Base-by-base conservation (phyloP, 805 yeast genomes). In the Candida verbasci region DNA sequence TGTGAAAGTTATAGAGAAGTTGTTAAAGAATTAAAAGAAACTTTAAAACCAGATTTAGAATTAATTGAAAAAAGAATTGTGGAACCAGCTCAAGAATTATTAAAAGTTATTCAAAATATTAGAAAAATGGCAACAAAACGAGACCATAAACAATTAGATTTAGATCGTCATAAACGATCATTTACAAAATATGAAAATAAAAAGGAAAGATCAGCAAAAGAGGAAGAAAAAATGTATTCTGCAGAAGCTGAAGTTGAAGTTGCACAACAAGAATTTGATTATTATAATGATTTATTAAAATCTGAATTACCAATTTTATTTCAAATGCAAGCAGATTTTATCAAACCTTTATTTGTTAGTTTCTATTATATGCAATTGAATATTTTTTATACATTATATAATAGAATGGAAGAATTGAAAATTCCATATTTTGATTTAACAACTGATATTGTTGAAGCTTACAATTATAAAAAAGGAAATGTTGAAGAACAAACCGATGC, bases 351-450 rank as follows among this genome's bases (percentile, higher is more conserved):
- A 51, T 93, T 93, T 65, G 93, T 91, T 51, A 82, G 94, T 38
- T 82, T 93, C 61, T 93, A 93, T 65, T 93, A 80, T 72, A 93
- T 93, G 97, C 98, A 93, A 68, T 76, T 93, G 69, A 93, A 93
- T 68, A 87, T 93, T 40, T 93, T 89, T 62, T 93, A 93, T 72
- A 88, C 96, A 1, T 70, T 93, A 44, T 89, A 86, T 68, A 82
- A 75, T 55, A 77, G 85, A 51, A 86, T 91, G 86, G 96, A 91
- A 64, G 95, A 86, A 56, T 80, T 91, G 85, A 88, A 93, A 66
- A 93, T 93, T 47, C 96, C 97, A 11, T 93, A 93, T 65, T 93
- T 93, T 62, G 95, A 93, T 57, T 70, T 93, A 55, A 70, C 77
- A 34, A 72, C 85, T 30, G 97, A 88, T 56, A 85, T 93, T 44